Evolutionary conservation across 768 basidiomycete species (phyloP).

Genomic region (Hebeloma cylindrosporum): DNA sequence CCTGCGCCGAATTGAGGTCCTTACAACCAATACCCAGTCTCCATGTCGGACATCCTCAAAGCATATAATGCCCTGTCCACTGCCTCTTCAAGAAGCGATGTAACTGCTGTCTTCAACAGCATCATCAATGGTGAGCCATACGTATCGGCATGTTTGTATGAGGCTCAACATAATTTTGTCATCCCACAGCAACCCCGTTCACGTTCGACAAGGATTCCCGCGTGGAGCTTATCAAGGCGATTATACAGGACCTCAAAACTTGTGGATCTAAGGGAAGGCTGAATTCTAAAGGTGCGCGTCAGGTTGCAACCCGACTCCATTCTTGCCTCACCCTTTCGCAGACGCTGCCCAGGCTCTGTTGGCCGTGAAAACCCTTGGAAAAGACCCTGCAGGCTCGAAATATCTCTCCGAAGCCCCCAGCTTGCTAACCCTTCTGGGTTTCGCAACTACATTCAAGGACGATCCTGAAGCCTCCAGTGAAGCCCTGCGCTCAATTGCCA

Average conservation of each 20-base stretch:
- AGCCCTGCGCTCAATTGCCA: slow-evolving; percentile 76
- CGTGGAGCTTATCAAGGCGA: slow-evolving; percentile 51
- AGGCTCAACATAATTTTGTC: slow-evolving; percentile 1
- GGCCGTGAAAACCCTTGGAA: slow-evolving; percentile 74
- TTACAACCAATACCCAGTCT: slow-evolving; percentile 4
- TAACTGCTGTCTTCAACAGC: slow-evolving; percentile 47
- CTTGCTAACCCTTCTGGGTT: slow-evolving; percentile 52
- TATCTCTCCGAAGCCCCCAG: slow-evolving; percentile 56
- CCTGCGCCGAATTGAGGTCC: neutral
- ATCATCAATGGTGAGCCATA: slow-evolving; percentile 46
- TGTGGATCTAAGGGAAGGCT: slow-evolving; percentile 48
- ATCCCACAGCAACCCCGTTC: slow-evolving; percentile 43
- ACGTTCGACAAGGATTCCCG: slow-evolving; percentile 49
- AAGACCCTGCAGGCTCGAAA: slow-evolving; percentile 65
- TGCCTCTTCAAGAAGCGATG: slow-evolving; percentile 45
- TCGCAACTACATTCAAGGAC: slow-evolving; percentile 55
- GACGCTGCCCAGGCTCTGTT: slow-evolving; percentile 68
- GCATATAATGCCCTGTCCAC: slow-evolving; percentile 48
- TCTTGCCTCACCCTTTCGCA: slow-evolving; percentile 27
- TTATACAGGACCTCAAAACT: slow-evolving; percentile 60
- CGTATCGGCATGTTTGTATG: slow-evolving; percentile 3
- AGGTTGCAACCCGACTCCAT: slow-evolving; percentile 14
- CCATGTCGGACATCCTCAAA: slow-evolving; percentile 48
- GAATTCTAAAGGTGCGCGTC: slow-evolving; percentile 58
- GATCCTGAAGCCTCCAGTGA: slow-evolving; percentile 62